A percentile compares a stretch with the other conserved stretches of the same genome.
Conservation (phyloP, 1,139 yeast species). For the Pichia sp. region DNA sequence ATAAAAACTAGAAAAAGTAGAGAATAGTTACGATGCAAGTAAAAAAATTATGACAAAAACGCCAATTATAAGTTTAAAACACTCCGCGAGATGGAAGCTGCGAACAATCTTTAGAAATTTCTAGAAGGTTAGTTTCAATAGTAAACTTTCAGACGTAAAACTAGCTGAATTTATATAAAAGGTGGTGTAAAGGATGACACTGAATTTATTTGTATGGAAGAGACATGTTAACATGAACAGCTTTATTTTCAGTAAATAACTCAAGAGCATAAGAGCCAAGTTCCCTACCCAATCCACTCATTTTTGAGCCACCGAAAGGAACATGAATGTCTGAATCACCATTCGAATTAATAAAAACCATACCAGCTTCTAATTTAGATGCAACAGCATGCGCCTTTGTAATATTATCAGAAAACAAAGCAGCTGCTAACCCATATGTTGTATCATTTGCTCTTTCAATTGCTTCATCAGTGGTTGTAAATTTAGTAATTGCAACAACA, state of each 20-base stretch:
- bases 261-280: conserved; percentile 75
- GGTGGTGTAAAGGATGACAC: not conserved
- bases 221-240: conserved; percentile 63
- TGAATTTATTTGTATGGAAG: conserved; percentile 11
- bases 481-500: conserved; percentile 60
- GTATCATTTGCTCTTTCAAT: conserved; percentile 56
- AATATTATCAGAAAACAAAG: conserved; percentile 56
- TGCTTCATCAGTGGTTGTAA: conserved; percentile 58
- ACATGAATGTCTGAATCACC: conserved; percentile 72
- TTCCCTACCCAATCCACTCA: conserved; percentile 83
- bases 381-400: conserved; percentile 58
- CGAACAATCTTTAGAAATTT: not conserved
- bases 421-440: conserved; percentile 69
- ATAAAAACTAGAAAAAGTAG: not conserved
- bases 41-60: not conserved
- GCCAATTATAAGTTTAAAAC: not conserved
- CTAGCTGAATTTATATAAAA: not conserved
- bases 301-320: conserved; percentile 78
- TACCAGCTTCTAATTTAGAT: conserved; percentile 66
- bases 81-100: not conserved
- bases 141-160: not conserved
- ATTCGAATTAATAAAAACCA: conserved; percentile 80
- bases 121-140: not conserved
- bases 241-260: conserved; percentile 72
- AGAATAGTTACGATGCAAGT: not conserved